phyloP scores from a whole-genome alignment of 176 grass and related monocot species.

The Oryza coarctata region DNA sequence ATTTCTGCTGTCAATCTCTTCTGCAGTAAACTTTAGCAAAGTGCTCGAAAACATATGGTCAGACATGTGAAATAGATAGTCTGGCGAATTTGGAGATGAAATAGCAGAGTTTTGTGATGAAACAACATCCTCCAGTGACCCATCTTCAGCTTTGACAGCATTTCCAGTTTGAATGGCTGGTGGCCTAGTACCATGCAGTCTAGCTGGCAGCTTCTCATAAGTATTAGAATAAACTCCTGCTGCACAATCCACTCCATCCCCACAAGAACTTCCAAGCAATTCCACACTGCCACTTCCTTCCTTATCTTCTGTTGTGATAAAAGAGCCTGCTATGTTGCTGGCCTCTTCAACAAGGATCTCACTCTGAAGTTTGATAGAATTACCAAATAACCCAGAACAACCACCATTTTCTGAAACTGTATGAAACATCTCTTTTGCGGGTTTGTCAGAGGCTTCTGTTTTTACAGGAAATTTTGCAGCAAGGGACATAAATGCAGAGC shows the following conservation, averaged over 20 bases:
- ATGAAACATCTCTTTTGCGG: slow-evolving; percentile 17
- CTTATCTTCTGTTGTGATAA: slow-evolving; percentile 57
- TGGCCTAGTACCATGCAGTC: slow-evolving; percentile 42
- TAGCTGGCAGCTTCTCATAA: slow-evolving; percentile 20
- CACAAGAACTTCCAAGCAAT: slow-evolving; percentile 48
- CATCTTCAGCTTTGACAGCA: slow-evolving; percentile 41
- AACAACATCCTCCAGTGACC: slow-evolving; percentile 50
- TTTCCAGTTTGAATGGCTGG: slow-evolving; percentile 10
- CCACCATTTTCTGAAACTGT: slow-evolving; percentile 28
- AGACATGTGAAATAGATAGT: slow-evolving; percentile 35
- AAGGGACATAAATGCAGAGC: slow-evolving; percentile 80
- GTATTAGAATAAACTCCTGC: slow-evolving; percentile 37
- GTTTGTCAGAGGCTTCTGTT: slow-evolving; percentile 18
- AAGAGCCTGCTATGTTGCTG: slow-evolving; percentile 22
- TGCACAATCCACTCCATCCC: slow-evolving; percentile 20
- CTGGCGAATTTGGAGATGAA: slow-evolving; percentile 64
- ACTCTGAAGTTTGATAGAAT: slow-evolving; percentile 39
- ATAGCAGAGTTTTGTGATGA: slow-evolving; percentile 65
- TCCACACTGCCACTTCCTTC: slow-evolving; percentile 47
- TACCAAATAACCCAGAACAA: slow-evolving; percentile 39
- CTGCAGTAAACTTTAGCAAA: slow-evolving; percentile 25
- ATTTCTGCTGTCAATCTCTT: slow-evolving; percentile 37
- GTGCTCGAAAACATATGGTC: slow-evolving; percentile 31
- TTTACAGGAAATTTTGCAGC: slow-evolving; percentile 67
- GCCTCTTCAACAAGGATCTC: slow-evolving; percentile 53